Base-by-base conservation (phyloP, 192 early-diverging fungal genomes). In the Coemansia umbellata region DNA sequence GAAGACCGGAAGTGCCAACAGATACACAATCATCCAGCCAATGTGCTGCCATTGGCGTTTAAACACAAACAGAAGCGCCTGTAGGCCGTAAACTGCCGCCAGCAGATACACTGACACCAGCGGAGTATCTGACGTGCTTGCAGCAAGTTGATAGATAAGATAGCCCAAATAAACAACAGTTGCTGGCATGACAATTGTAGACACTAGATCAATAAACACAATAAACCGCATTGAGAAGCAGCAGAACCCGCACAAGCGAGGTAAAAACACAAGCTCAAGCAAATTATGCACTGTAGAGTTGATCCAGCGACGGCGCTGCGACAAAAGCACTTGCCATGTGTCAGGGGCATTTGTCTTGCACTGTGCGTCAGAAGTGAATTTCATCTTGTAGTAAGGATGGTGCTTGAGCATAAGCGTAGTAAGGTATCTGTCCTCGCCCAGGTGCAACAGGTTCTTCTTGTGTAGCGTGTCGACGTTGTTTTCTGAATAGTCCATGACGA, bases 261-360 rank as follows among this genome's bases (percentile, higher is more conserved):
- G 89, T 55, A 99, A 74, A 57, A 92, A 85, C 31, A 95, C 74
- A 31, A 99, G 79, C 69, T 99, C 97, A 54, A 97, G 80, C 62
- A 98, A 78, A 69, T 99, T 99, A 81, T 99, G 97, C 11, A 99
- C 89, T 0, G 97, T 99, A 24, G 94, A 97, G 81, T 99, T 99
- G 67, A 99, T 99, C 97, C 97, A 99, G 53, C 97, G 90, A 66
- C 97, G 92, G 57, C 97, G 89, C 73, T 99, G 97, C 1, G 97
- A 99, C 18, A 99, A 69, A 37, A 99, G 78, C 18, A 99, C 91
- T 47, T 85, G 80, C 93, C 93, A 98, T 26, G 85, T 85, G 58
- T 98, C 97, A 6, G 97, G 97, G 3, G 91, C 97, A 44, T 83
- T 88, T n/a, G 97, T 99, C 49, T 81, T 83, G 74, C 95, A 97